Base-by-base conservation (phyloP, 2,329 filamentous ascomycete genomes). In the Orbilia oligospora region DNA sequence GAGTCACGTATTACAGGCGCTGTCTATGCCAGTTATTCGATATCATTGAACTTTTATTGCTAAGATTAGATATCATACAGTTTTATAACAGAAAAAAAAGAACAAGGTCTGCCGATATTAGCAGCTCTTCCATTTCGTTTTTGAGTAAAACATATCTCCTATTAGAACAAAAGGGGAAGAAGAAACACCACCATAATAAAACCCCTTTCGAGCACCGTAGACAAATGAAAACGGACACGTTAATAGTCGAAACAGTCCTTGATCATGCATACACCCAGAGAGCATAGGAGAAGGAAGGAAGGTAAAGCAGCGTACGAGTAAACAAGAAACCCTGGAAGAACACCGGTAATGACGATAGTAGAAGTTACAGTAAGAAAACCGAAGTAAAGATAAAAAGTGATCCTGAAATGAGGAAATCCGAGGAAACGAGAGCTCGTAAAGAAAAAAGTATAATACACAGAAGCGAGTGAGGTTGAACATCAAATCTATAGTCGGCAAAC, bases 221-320 rank as follows among this genome's bases (percentile, higher is more conserved):
- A 30, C 49, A 51, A n/a, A 18, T 63, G 20, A 58, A 53, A 63
- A 67, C 18, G 41, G 8, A 36, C 53, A 9, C 30, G 41, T 30
- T 55, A 61, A 46, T 6, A 24, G 20, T 33, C 5, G 22, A 55
- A 33, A 36, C 18, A 69, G 27, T 10, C 44, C 71, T 22, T 49
- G 18, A 55, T 63, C 64, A 75, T 68, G 71, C 64, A 75, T 75
- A 64, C 71, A 69, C 41, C 71, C 63, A 36, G 2, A 44, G 18
- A 41, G 22, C 20, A 46, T 30, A 48, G 16, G 33, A 55, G 38
- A 9, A 73, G 16, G 38, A 9, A 73, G 16, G 53, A 20, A 24
- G 30, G 51, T 22, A 75, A 48, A 10, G 33, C 9, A 36, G 33
- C 33, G 33, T 65, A 63, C 16, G 6, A 49, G 46, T 65, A 69